Conservation (phyloP, 176 grass and related monocot genomes). For the Eleusine indica region DNA sequence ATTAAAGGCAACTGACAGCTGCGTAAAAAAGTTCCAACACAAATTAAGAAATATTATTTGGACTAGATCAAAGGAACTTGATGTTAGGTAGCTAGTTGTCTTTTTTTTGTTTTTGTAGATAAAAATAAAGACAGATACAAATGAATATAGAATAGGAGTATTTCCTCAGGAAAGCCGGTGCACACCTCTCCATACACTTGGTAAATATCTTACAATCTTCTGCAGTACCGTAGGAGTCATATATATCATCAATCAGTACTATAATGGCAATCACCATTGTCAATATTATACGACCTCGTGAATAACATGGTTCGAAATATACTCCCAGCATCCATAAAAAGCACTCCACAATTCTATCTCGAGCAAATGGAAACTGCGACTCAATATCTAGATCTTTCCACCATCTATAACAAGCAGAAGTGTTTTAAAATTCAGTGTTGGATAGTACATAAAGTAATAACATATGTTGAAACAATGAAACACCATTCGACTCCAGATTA, state of each 20-base stretch:
- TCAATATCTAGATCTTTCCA: neutral
- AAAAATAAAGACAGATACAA: no score
- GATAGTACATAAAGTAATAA: neutral
- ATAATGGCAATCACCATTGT: neutral
- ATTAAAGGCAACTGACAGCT: no score
- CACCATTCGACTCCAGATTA: neutral
- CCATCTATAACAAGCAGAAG: neutral
- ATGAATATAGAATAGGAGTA: neutral
- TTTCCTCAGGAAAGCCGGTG: neutral
- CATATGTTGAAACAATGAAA: neutral
- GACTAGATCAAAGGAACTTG: no score
- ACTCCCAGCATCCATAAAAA: neutral
- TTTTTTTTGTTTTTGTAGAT: no score
- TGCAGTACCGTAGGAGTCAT: neutral
- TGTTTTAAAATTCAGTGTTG: neutral
- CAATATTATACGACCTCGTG: neutral
- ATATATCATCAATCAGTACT: neutral
- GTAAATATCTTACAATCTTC: slow-evolving; percentile 3
- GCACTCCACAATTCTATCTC: slow-evolving; percentile 9
- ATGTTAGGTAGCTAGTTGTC: no score
- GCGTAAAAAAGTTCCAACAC: no score
- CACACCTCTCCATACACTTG: neutral
- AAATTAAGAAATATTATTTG: no score
- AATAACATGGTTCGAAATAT: slow-evolving; percentile 16
- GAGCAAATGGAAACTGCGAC: neutral